phyloP scores from a whole-genome alignment of 2,329 filamentous ascomycete species.

The Dothistroma pini region DNA sequence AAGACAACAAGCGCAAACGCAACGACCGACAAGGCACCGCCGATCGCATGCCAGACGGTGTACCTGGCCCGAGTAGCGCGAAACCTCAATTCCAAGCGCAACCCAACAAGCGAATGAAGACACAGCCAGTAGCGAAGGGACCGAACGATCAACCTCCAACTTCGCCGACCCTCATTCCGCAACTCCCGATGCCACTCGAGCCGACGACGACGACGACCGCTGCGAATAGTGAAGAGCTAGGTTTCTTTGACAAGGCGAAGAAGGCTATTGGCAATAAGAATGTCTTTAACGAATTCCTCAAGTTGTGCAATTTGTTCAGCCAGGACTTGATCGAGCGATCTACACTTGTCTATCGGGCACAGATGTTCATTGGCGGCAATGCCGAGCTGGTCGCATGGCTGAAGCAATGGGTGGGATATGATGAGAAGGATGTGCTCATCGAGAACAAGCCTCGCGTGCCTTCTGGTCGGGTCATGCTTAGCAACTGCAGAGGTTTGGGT shows the following conservation, averaged over 20 bases:
- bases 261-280: conserved; percentile 93
- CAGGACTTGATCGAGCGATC: conserved; percentile 87
- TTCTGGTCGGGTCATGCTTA: conserved; percentile 79
- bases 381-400: conserved; percentile 86
- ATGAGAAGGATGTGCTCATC: conserved; percentile 71
- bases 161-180: conserved; percentile 83
- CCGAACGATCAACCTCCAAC: conserved; percentile 48
- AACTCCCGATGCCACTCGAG: conserved; percentile 80
- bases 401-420: conserved; percentile 75
- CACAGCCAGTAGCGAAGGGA: conserved; percentile 26
- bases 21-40: conserved; percentile 52
- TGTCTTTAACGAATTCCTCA: conserved; percentile 91
- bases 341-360: conserved; percentile 76
- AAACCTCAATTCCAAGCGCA: conserved; percentile 25
- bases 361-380: conserved; percentile 82
- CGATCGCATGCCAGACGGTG: conserved; percentile 36
- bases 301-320: conserved; percentile 92
- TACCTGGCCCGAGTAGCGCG: conserved; percentile 23
- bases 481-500: conserved; percentile 91
- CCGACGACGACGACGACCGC: conserved; percentile 67
- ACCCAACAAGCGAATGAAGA: conserved; percentile 63
- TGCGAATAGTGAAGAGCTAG: conserved; percentile 79
- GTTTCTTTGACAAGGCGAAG: conserved; percentile 94
- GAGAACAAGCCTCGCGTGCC: conserved; percentile 75
- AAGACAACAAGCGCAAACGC: conserved; percentile 74